Base-by-base conservation (phyloP, 83 land plant species). In the Picea abies region DNA sequence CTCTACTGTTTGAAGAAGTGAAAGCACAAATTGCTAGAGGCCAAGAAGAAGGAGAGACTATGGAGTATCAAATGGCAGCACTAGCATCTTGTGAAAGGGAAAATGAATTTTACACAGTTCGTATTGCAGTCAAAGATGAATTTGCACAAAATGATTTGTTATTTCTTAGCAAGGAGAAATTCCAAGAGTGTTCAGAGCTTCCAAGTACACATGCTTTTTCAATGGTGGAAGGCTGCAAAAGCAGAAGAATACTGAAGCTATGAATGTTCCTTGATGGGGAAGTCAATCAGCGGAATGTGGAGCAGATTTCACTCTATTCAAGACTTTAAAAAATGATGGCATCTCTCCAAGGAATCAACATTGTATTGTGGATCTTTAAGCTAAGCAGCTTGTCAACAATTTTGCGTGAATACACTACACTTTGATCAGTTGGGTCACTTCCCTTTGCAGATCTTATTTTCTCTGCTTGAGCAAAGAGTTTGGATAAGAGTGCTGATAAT, bases 321-420 rank as follows among this genome's bases (percentile, higher is more conserved):
- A 88, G 94, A 80, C 78, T 93, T 67, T 23, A 67, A 12, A 91
- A 80, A 25, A 89, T 97, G 85, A 87, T 56, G 44, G 49, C 82
- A 49, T 80, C 90, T 67, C 80, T 97, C 73, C 85, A 85, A 81
- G 82, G 68, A 65, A 81, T 81, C 8, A 78, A 82, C 1, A 81
- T 72, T 15, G 69, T 80, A 0, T 81, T 97, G 84, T 92, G 86
- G 85, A 86, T 96, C 32, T 61, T 88, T 47, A 95, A 96, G 99
- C 80, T 96, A 78, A 90, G 95, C 84, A 95, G 97, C 83, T 86
- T 97, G 79, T 97, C 99, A 85, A 97, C 99, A 63, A 93, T 97
- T n/a, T 67, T 86, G 64, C 91, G 98, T 79, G 99, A 97, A 84
- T 97, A 89, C 87, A 69, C 87, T 15, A 93, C 94, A 56, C 84